Evolutionary conservation across 768 basidiomycete species (phyloP), one percentile per base, ranked within the genome.

Genomic region (Leccinum obscurum): DNA sequence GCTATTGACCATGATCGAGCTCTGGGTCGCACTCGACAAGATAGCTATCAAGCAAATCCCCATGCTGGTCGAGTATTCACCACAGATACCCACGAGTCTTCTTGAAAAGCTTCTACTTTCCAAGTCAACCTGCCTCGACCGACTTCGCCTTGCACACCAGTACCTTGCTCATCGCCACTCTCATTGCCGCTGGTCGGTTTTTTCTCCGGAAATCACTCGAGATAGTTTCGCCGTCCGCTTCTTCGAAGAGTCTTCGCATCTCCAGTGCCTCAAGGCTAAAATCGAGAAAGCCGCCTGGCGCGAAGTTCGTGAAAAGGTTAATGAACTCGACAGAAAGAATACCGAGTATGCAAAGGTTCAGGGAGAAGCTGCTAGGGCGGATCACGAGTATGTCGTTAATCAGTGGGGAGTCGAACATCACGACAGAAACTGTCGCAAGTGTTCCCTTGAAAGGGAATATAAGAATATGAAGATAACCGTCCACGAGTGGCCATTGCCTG

Each of bases 401-500:
- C 52, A 14, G 3, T 4, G 20, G 8, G 52, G 52, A 11, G 1
- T 2, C 11, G 22, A 53, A 53, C 15, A 24, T 6, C 52, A 53
- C 35, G 35, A 8, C 32, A 14, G 13, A 13, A 4, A 24, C 22
- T 53, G 52, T n/a, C 22, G 2, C 10, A 53, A 53, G 22, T 53
- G 52, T 14, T 35, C 14, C 14, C 34, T 37, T 24, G 34, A 53
- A 37, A 24, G 22, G 10, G 34, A 53, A 53, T 35, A 11, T 14
- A 20, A 22, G 17, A 53, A 22, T 20, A 53, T 53, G 52, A 10
- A 14, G 32, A 53, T 53, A 53, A 4, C 35, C 22, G 20, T 53
- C 24, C 35, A 53, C 22, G 52, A 53, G 35, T 53, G 52, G 52
- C 83, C 83, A 0, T 63, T 84, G 46, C 80, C 83, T 1, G 35